Evolutionary conservation across 768 basidiomycete species (phyloP), one percentile per base, ranked within the genome.

Genomic region (Pleurotus ostreatus): DNA sequence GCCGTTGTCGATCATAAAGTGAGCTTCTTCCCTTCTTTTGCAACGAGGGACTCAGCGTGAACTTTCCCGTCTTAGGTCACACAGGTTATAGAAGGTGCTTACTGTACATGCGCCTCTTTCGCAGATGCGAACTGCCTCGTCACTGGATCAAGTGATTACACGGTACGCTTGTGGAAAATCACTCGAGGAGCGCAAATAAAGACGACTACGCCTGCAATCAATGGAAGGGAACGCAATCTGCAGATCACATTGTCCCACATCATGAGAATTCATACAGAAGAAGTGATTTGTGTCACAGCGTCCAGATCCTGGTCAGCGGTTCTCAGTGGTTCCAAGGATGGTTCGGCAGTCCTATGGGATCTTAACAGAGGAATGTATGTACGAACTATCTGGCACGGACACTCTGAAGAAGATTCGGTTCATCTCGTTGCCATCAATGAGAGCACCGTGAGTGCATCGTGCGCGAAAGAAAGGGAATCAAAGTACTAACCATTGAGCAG

Each of bases 291-390:
- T 61, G 76, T 96, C 13, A 73, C 85, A 6, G 85, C 90, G 1
- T 94, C 89, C 12, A 75, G 88, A 43, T 71, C 86, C 1, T 96
- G 94, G 94, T 91, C 90, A 1, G 62, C 93, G 20, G 81, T 84
- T 20, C 80, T 94, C 44, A 94, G 90, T 60, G 92, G 92, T 8
- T 89, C 90, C 13, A 79, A 82, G 63, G 94, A 96, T 62, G 92
- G 94, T 1, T 91, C 86, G 59, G 92, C 89, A 0, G 88, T 87
- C 3, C 56, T 96, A 2, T 97, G 94, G 94, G 94, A 96, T 68
- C 77, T 94, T 52, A 96, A 97, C 65, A 75, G 84, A 23, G 88
- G 89, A 6, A 73, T 83, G 6, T 96, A 97, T 60, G 83, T 89
- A 11, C 75, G 87, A 55, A 89, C 91, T 0, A 88, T 93, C 26